Conservation (phyloP, 805 yeast species). For the Zygotorulaspora chibaensis region DNA sequence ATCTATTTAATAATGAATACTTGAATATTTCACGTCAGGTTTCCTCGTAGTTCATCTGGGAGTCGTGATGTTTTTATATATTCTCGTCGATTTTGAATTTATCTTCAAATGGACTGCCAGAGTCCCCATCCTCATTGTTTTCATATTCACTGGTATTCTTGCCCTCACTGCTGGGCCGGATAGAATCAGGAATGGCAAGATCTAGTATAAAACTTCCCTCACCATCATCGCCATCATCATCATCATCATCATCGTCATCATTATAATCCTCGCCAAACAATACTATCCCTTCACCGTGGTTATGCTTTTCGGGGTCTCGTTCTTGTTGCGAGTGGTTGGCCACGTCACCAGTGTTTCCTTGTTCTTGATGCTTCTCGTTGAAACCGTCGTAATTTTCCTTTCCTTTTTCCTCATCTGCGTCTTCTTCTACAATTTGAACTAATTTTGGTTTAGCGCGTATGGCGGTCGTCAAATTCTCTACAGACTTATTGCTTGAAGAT, state of each 20-base stretch:
- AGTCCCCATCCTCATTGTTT: constrained; percentile 3
- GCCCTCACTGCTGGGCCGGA: background rate
- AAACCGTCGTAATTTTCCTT: constrained; percentile 5
- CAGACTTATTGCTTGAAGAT: constrained; percentile 9
- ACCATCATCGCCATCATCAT: constrained; percentile 21
- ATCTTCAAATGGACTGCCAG: constrained; percentile 19
- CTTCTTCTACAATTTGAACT: constrained; percentile 38
- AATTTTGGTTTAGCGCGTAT: constrained; percentile 70
- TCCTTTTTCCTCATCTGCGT: constrained; percentile 12
- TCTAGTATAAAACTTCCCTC: constrained; percentile 32
- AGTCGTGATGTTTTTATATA: background rate
- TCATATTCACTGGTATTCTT: background rate
- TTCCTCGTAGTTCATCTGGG: background rate
- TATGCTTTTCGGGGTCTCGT: background rate
- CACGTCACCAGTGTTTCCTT: constrained; percentile 15
- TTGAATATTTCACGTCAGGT: too few species aligned
- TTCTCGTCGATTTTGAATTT: constrained; percentile 6
- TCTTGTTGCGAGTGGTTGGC: constrained; percentile 5
- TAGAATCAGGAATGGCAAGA: constrained; percentile 23
- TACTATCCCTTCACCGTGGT: constrained; percentile 12
- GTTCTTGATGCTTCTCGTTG: background rate
- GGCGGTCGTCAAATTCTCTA: constrained; percentile 52
- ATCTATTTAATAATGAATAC: too few species aligned
- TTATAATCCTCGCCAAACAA: constrained; percentile 6
- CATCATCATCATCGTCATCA: constrained; percentile 28